Evolutionary conservation across 1,139 yeast genomes (phyloP), one percentile per base, ranked within the genome.

Genomic region (Lodderomyces oxycetoniae): DNA sequence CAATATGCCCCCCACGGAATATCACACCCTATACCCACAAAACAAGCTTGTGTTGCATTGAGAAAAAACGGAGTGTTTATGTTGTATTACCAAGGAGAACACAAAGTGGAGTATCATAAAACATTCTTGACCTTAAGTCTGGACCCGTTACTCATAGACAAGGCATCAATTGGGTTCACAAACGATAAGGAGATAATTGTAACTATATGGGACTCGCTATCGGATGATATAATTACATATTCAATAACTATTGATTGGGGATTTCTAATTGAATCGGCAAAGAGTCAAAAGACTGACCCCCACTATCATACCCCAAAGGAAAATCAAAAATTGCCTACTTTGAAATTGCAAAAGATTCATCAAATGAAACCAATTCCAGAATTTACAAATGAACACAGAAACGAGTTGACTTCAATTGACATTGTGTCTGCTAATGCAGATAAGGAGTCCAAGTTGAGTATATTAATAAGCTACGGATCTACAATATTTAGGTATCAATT

Each of bases 11-110:
- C 86, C 0, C 61, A 63, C 37, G 87, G 88, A 1, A 73, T 80
- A 0, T 61, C 77, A 39, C 93, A 85, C 50, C 94, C 95, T 0
- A 59, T 77, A 11, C 57, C 71, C 4, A 70, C 81, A 4, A 82
- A 80, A 45, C 85, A 83, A 45, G 93, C 91, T 1, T 79, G 88
- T 48, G 57, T 84, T 22, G 77, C 77, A 0, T 59, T 86, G 22
- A 66, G 93, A 29, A 67, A 70, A 37, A 75, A 79, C 45, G 95
- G 94, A 1, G 64, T 67, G 33, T 51, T 84, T 24, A 59, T 73
- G 27, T 52, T 79, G 25, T 76, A 76, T 55, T 77, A 73, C 49
- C 87, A 79, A 48, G 77, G 79, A 12, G 80, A 74, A 42, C 79
- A 74, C 47, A 71, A 74, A 35, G 70, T 76, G 10, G 84, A 77